These are phyloP conservation scores for Tetradesmus obliquus DNA, from an alignment of 139 green algal species.

Conservation along the genomic window DNA sequence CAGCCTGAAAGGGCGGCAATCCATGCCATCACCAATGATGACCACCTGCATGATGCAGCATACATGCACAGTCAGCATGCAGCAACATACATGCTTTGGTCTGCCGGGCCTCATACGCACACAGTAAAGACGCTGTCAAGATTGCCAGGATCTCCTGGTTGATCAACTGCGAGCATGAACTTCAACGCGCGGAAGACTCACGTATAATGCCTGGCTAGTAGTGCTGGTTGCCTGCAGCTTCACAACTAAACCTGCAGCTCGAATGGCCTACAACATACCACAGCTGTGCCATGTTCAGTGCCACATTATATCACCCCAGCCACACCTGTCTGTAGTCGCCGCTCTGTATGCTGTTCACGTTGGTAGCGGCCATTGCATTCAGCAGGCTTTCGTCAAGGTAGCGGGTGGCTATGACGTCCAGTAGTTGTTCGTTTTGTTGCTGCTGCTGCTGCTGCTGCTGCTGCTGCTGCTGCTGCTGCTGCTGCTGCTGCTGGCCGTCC, in stretches of 20 bases:
- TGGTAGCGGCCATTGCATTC: constrained; percentile 49
- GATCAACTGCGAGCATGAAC: too few relatives aligned
- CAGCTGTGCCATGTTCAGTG: not conserved
- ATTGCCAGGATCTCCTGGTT: not conserved
- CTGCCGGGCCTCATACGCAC: constrained; percentile 40
- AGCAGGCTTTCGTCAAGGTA: constrained; percentile 66
- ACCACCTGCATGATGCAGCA: constrained; percentile 69
- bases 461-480: not conserved
- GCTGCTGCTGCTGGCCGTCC: constrained; percentile 40
- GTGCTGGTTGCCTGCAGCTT: not conserved
- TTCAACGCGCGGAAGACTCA: too few relatives aligned
- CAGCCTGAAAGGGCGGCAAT: constrained; percentile 79
- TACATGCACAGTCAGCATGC: not conserved
- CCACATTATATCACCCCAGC: not conserved
- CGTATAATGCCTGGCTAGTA: not conserved
- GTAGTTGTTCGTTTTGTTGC: not conserved
- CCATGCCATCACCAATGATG: constrained; percentile 78
- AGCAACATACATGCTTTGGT: not conserved
- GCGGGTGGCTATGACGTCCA: constrained; percentile 56
- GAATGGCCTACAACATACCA: not conserved
- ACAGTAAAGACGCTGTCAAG: not conserved
- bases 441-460: not conserved
- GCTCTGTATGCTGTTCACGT: constrained; percentile 65
- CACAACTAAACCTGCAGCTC: not conserved
- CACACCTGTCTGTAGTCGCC: constrained; percentile 65